phyloP scores from a whole-genome alignment of 2,329 filamentous ascomycete genomes.

The Colletotrichum cereale region DNA sequence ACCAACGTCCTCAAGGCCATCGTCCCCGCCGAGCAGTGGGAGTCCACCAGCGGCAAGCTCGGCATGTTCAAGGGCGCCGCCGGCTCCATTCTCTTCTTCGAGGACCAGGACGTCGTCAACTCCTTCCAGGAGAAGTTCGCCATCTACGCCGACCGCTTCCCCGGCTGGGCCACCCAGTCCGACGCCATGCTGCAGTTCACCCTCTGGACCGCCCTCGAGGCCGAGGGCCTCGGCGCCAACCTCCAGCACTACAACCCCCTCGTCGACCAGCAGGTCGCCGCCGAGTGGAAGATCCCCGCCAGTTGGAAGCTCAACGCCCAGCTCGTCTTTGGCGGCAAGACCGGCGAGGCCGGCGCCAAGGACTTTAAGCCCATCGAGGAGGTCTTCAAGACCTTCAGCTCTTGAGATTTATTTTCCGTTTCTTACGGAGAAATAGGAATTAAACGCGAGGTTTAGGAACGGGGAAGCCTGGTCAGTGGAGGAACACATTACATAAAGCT shows the following conservation, averaged over 20 bases:
- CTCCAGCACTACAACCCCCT: slow-evolving; percentile 95
- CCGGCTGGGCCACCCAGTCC: slow-evolving; percentile 80
- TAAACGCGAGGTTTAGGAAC: neutral
- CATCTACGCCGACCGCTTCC: slow-evolving; percentile 84
- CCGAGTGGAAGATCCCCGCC: slow-evolving; percentile 76
- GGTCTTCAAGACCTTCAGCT: slow-evolving; percentile 74
- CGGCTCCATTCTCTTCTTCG: slow-evolving; percentile 90
- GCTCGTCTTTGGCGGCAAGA: slow-evolving; percentile 82
- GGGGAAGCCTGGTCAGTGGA: neutral
- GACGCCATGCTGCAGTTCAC: slow-evolving; percentile 86
- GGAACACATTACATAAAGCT: neutral
- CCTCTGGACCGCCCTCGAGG: slow-evolving; percentile 85
- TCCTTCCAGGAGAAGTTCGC: slow-evolving; percentile 77
- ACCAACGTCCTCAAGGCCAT: slow-evolving; percentile 74
- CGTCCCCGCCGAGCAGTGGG: slow-evolving; percentile 74
- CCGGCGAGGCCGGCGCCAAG: slow-evolving; percentile 72
- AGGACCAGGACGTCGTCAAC: slow-evolving; percentile 77
- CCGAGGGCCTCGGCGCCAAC: slow-evolving; percentile 88
- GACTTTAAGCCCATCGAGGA: slow-evolving; percentile 73
- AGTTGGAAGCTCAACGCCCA: slow-evolving; percentile 85
- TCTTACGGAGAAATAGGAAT: too few species aligned
- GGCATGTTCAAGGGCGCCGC: slow-evolving; percentile 76
- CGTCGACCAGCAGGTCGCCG: slow-evolving; percentile 78
- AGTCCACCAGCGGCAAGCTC: slow-evolving; percentile 60
- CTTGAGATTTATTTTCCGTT: too few species aligned